Conservation (phyloP, 768 basidiomycete genomes). For the Obba rivulosa region DNA sequence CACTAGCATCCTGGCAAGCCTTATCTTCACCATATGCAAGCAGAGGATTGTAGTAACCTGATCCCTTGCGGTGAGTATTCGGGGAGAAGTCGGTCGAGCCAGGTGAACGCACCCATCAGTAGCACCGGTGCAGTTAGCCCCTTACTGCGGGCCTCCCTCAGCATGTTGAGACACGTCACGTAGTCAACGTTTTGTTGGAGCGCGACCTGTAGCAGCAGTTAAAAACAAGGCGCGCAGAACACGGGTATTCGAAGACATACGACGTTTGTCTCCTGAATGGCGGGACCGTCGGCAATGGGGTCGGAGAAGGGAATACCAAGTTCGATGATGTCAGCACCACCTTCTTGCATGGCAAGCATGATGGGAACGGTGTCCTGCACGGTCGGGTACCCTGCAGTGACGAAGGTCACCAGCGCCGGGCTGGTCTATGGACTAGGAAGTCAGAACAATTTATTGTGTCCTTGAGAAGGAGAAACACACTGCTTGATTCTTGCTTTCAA, state of each 20-base stretch:
- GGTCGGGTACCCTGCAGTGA: constrained; percentile 91
- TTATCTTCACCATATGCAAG: constrained; percentile 94
- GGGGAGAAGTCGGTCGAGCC: constrained; percentile 3
- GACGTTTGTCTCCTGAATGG: constrained; percentile 91
- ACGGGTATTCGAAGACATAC: constrained; percentile 37
- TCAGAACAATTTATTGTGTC: constrained; percentile 1
- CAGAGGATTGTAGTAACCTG: constrained; percentile 97
- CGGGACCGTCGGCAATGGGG: constrained; percentile 92
- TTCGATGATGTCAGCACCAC: constrained; percentile 93
- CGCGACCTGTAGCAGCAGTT: constrained; percentile 55
- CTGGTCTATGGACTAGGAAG: constrained; percentile 7
- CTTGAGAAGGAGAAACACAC: constrained; percentile 26
- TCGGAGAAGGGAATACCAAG: constrained; percentile 95
- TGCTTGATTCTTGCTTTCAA: constrained; percentile 57
- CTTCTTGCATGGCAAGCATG: constrained; percentile 87
- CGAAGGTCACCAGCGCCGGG: constrained; percentile 76
- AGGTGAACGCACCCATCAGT: constrained; percentile 70
- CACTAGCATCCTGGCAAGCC: constrained; percentile 83
- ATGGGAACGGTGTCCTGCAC: constrained; percentile 77
- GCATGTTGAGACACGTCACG: constrained; percentile 60
- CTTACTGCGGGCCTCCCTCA: constrained; percentile 73
- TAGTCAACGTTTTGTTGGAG: constrained; percentile 79
- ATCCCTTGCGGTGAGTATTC: neutral
- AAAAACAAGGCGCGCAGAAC: neutral
- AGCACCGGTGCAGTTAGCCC: constrained; percentile 84